phyloP scores from a whole-genome alignment of 2,329 filamentous ascomycete species.

The Aotearoamyces nothofagi region DNA sequence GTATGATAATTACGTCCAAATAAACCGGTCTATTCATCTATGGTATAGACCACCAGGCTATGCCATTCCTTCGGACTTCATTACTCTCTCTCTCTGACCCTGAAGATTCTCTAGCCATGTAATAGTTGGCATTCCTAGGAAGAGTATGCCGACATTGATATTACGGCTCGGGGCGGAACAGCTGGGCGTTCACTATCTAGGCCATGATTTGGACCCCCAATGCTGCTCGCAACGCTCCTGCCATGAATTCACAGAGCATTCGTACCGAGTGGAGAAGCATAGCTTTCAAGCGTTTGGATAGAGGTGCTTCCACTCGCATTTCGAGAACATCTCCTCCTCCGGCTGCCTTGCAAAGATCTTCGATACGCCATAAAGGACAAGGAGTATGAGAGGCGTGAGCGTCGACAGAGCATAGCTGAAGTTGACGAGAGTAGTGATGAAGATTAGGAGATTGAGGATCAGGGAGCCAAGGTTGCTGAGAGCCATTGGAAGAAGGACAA shows the following conservation, averaged over 20 bases:
- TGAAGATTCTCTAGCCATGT: too few species aligned
- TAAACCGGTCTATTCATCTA: too few species aligned
- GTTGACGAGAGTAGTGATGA: slow-evolving; percentile 36
- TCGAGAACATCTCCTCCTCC: slow-evolving; percentile 27
- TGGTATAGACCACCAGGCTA: too few species aligned
- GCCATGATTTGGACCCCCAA: too few species aligned
- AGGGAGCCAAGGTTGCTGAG: slow-evolving; percentile 35
- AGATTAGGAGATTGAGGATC: slow-evolving; percentile 34
- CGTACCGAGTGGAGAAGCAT: slow-evolving; percentile 17
- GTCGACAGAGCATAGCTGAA: slow-evolving; percentile 34
- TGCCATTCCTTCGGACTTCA: too few species aligned
- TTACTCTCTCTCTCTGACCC: too few species aligned
- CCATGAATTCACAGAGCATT: slow-evolving; percentile 21
- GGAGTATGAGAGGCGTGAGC: slow-evolving; percentile 30
- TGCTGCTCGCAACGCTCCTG: too few species aligned
- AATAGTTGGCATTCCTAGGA: too few species aligned
- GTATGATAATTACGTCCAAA: too few species aligned
- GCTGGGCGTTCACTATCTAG: too few species aligned
- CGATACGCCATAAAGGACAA: slow-evolving; percentile 31
- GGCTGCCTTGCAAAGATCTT: slow-evolving; percentile 31
- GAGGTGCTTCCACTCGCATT: slow-evolving; percentile 15
- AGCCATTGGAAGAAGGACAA: slow-evolving; percentile 30
- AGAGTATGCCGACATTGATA: too few species aligned
- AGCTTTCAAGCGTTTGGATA: slow-evolving; percentile 13
- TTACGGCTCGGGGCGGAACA: too few species aligned